Evolutionary conservation across 345 rosid genomes (phyloP).

Genomic region (Anastatica hierochuntica): DNA sequence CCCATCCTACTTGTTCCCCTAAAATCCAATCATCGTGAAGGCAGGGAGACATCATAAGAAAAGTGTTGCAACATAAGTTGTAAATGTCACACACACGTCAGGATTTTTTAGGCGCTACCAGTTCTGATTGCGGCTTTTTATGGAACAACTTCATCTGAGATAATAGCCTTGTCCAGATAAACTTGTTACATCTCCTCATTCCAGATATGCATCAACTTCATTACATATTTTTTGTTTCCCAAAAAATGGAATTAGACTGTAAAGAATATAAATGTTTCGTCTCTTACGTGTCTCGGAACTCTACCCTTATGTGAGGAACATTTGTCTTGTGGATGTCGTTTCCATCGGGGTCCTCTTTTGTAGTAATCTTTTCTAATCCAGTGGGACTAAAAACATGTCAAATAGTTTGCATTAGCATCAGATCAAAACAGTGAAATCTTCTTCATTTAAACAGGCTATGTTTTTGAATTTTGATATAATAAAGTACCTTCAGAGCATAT

Average conservation of each 20-base stretch:
- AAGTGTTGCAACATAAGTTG: background rate
- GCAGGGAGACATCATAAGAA: background rate
- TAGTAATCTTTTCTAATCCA: constrained; percentile 93
- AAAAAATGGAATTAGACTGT: background rate
- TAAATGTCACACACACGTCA: too few species aligned
- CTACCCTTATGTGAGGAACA: constrained; percentile 92
- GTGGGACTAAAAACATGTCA: constrained; percentile 54
- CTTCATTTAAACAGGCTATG: background rate
- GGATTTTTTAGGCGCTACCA: too few species aligned
- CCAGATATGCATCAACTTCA: constrained; percentile 60
- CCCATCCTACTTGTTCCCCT: background rate
- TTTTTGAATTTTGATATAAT: background rate
- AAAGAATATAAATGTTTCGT: background rate
- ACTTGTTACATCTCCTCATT: constrained; percentile 86
- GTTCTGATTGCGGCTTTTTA: constrained; percentile 5
- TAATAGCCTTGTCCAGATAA: constrained; percentile 50
- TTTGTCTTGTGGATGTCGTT: constrained; percentile 88
- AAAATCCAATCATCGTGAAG: too few species aligned
- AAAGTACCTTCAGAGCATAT: constrained; percentile 85
- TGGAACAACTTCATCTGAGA: constrained; percentile 51
- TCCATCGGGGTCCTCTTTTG: constrained; percentile 91
- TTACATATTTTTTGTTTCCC: background rate
- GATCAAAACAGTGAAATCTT: background rate
- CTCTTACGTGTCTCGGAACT: constrained; percentile 70
- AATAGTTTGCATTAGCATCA: background rate